These are phyloP conservation scores for Aspergillus sp. DNA, from an alignment of 2,329 filamentous ascomycete species.

Conservation along the genomic window DNA sequence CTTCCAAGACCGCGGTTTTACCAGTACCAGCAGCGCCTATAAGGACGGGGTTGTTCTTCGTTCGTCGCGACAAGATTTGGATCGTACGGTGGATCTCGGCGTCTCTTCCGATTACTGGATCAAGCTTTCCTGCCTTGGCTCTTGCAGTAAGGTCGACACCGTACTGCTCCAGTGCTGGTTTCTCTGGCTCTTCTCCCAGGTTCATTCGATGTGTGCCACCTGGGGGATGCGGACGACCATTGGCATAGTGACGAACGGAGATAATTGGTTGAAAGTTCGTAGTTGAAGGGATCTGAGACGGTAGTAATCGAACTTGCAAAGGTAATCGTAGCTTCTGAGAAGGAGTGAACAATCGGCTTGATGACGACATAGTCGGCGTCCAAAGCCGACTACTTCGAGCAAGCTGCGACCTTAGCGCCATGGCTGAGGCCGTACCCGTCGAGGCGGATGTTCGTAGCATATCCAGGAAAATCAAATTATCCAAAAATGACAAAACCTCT, in stretches of 20 bases:
- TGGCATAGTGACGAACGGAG: constrained; percentile 46
- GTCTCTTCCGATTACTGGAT: constrained; percentile 92
- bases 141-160: constrained; percentile 82
- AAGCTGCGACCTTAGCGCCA: constrained; percentile 29
- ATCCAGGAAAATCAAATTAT: not conserved
- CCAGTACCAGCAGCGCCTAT: constrained; percentile 87
- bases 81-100: constrained; percentile 89
- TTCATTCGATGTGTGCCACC: constrained; percentile 95
- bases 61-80: constrained; percentile 83
- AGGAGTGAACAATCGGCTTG: constrained; percentile 14
- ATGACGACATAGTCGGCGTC: constrained; percentile 15
- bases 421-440: constrained; percentile 9
- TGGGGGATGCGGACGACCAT: constrained; percentile 67
- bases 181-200: constrained; percentile 66
- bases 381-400: constrained; percentile 24
- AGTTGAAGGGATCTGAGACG: constrained; percentile 5
- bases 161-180: constrained; percentile 82
- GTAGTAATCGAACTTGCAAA: constrained; percentile 12
- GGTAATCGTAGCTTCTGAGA: constrained; percentile 15
- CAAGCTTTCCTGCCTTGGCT: constrained; percentile 81
- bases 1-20: constrained; percentile 90
- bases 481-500: not conserved
- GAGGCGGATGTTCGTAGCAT: not conserved
- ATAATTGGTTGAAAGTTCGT: constrained; percentile 7
- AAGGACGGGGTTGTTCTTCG: constrained; percentile 94